Evolutionary conservation across 2,329 filamentous ascomycete species (phyloP).

Genomic region (Pyrenochaeta sp.): DNA sequence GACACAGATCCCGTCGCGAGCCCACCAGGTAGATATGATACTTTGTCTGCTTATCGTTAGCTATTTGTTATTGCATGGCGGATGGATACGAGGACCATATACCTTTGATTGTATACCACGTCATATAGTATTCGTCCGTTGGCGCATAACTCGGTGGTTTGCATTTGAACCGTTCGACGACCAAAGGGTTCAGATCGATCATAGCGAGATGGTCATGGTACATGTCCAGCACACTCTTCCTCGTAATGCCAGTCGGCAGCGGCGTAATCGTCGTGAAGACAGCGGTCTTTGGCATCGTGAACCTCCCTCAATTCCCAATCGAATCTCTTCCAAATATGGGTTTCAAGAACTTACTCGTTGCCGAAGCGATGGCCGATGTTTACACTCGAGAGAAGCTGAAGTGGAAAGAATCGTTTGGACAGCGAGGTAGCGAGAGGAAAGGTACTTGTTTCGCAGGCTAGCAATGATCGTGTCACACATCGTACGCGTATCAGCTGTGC

Average conservation of each 20-base stretch:
- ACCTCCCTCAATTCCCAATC: conserved; percentile 1
- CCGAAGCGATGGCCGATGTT: conserved; percentile 10
- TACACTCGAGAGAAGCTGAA: conserved; percentile 17
- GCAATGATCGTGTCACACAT: conserved; percentile 20
- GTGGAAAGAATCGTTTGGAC: conserved; percentile 24
- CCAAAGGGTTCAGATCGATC: conserved; percentile 87
- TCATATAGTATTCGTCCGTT: conserved; percentile 74
- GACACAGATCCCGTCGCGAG: conserved; percentile 71
- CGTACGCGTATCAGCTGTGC: conserved; percentile 27
- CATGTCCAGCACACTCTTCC: conserved; percentile 75
- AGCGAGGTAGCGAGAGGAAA: conserved; percentile 25
- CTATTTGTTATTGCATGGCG: neutral
- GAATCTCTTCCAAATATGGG: conserved; percentile 2
- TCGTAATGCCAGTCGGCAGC: conserved; percentile 72
- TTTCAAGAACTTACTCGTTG: conserved; percentile 14
- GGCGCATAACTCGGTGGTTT: conserved; percentile 71
- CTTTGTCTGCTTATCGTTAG: conserved; percentile 63
- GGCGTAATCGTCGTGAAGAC: conserved; percentile 82
- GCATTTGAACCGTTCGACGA: conserved; percentile 75
- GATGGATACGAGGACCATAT: neutral
- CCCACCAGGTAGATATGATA: conserved; percentile 76
- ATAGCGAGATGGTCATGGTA: conserved; percentile 82
- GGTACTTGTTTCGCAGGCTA: conserved; percentile 39
- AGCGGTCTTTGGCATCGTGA: conserved; percentile 72
- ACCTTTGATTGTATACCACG: conserved; percentile 71